Base-by-base conservation (phyloP, 1,139 yeast species). In the Yamadazyma diospyri region DNA sequence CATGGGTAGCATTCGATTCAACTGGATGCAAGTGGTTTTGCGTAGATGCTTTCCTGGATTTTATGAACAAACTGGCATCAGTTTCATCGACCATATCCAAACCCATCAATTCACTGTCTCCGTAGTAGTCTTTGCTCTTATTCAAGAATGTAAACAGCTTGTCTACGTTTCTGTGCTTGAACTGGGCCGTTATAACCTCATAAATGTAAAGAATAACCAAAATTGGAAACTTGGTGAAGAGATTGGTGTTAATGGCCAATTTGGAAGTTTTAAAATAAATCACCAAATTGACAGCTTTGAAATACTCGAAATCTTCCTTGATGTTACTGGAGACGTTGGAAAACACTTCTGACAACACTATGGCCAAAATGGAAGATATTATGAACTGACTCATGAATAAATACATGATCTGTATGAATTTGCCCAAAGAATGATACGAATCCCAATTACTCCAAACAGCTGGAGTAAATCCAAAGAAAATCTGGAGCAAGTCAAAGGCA, bases 361-460 rank as follows among this genome's bases (percentile, higher is more conserved):
- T 78, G 5, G 80, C 79, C 33, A 77, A 59, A 35, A 78, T 75
- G 1, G 82, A 74, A 12, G 78, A 63, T 11, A 78, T 69, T 29
- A 78, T 70, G 44, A 76, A 78, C 38, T 77, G 80, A 34, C 76
- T 72, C 42, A 76, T 59, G 41, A 76, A 76, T 29, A 77, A 59
- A 46, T 74, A 78, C 16, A 74, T 64, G 52, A 77, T 61, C 40
- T 74, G 69, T 22, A 74, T 64, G 9, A 58, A 47, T 32, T 72
- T 61, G 2, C 83, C 83, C 23, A 76, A 51, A 3, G 57, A 48
- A 30, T 76, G 70, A 46, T 70, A 77, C 37, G 64, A 59, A 28
- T 64, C 59, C 81, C 81, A 76, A 40, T 72, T 71, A 32, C 69
- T 64, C 83, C 83, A 78, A 1, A 77, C 81, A 0, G 80, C 75